Conservation (phyloP, 225 moss, liverwort and hornwort species). For the Sphagnum tenellum region DNA sequence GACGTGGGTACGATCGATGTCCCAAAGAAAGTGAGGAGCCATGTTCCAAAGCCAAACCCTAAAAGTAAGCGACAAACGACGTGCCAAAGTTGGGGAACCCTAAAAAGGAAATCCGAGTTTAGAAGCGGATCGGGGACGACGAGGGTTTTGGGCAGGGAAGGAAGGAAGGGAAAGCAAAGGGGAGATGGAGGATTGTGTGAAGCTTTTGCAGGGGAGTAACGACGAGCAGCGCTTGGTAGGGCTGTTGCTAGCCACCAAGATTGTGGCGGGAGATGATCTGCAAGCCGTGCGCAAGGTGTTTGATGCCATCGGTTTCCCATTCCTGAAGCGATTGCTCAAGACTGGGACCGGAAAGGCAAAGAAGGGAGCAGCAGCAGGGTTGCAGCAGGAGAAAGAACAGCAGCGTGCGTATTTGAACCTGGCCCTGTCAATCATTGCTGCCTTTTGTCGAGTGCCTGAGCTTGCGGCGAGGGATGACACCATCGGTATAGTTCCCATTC, state of each 20-base stretch:
- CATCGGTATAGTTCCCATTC: slow-evolving; percentile 71
- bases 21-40: too few species aligned
- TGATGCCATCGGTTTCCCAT: slow-evolving; percentile 79
- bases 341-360: slow-evolving; percentile 47
- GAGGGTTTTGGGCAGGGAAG: too few species aligned
- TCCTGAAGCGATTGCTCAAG: slow-evolving; percentile 68
- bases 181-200: slow-evolving; percentile 75
- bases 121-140: too few species aligned
- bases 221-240: slow-evolving; percentile 93
- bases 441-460: slow-evolving; percentile 82
- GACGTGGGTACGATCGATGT: too few species aligned
- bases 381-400: slow-evolving; percentile 37
- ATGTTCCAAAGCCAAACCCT: too few species aligned
- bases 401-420: slow-evolving; percentile 74
- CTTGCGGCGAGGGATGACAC: slow-evolving; percentile 74
- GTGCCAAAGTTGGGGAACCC: too few species aligned
- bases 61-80: too few species aligned
- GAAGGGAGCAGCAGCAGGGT: slow-evolving; percentile 18
- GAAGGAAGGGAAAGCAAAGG: too few species aligned
- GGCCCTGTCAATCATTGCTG: slow-evolving; percentile 74
- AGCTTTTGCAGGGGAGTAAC: slow-evolving; percentile 55
- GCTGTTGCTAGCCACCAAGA: slow-evolving; percentile 74
- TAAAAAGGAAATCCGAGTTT: too few species aligned
- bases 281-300: slow-evolving; percentile 70
- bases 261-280: slow-evolving; percentile 71